A percentile compares a stretch with the other conserved stretches of the same genome.
These are phyloP conservation scores for Phyllosticta citribraziliensis DNA, from an alignment of 2,329 filamentous ascomycete species.

Conservation along the genomic window DNA sequence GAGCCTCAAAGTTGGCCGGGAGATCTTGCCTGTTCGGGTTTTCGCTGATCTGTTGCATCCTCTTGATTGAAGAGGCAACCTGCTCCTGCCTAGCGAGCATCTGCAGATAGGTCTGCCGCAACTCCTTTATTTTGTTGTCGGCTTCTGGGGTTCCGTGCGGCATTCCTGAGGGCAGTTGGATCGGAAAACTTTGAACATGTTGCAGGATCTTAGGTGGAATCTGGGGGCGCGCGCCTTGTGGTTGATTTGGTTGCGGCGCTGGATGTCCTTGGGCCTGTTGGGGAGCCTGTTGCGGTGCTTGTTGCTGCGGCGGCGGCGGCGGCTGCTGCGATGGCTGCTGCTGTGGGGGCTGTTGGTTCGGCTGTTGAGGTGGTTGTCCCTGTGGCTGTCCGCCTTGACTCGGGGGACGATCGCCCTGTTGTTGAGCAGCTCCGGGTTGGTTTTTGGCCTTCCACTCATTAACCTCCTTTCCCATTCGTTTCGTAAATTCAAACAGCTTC, in stretches of 20 bases:
- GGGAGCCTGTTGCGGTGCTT: constrained; percentile 14
- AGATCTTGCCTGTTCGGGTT: constrained; percentile 24
- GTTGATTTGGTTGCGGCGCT: constrained; percentile 18
- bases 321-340: constrained; percentile 20
- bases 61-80: constrained; percentile 18
- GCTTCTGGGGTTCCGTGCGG: constrained; percentile 25
- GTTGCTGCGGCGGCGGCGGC: background rate
- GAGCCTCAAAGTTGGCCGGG: constrained; percentile 19
- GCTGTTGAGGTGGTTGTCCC: constrained; percentile 16
- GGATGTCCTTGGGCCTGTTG: constrained; percentile 19
- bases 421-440: constrained; percentile 38
- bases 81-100: constrained; percentile 24
- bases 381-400: constrained; percentile 5
- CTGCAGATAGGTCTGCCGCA: constrained; percentile 25
- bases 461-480: constrained; percentile 9
- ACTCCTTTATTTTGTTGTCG: constrained; percentile 26
- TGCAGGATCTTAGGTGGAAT: constrained; percentile 26
- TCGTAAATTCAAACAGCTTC: constrained; percentile 36
- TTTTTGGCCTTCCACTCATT: constrained; percentile 5
- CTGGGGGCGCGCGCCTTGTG: constrained; percentile 12
- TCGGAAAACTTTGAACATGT: constrained; percentile 27
- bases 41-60: constrained; percentile 19
- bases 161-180: constrained; percentile 21
- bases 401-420: constrained; percentile 22
- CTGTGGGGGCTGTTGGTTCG: constrained; percentile 7